phyloP scores from a whole-genome alignment of 1,139 yeast genomes.

The Kurtzmaniella natalensis region DNA sequence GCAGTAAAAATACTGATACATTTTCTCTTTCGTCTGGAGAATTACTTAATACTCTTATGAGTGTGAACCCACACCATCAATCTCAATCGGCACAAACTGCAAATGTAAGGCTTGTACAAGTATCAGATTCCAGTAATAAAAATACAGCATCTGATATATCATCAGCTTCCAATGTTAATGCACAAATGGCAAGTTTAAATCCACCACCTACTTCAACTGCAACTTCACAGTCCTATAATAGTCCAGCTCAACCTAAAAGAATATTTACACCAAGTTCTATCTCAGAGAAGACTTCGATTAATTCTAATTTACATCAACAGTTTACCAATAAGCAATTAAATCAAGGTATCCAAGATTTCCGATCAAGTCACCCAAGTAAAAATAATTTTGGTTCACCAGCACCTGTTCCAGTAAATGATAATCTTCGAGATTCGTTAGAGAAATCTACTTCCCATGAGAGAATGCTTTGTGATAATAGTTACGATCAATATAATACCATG shows the following conservation, averaged over 20 bases:
- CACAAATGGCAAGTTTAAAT: background rate
- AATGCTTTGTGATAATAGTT: slow-evolving; percentile 8
- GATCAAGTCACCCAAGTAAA: slow-evolving; percentile 5
- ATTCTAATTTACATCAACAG: no score
- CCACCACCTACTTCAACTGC: slow-evolving; percentile 1
- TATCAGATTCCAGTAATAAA: slow-evolving; percentile 3
- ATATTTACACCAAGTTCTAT: slow-evolving; percentile 7
- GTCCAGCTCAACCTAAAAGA: background rate
- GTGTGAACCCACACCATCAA: slow-evolving; percentile 7
- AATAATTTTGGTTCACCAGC: slow-evolving; percentile 3
- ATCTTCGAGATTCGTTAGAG: slow-evolving; percentile 9
- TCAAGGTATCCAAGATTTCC: slow-evolving; percentile 4
- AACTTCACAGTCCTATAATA: background rate
- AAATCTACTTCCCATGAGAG: slow-evolving; percentile 11
- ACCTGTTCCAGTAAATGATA: slow-evolving; percentile 5
- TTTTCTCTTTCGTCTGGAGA: slow-evolving; percentile 36
- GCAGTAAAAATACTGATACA: slow-evolving; percentile 13
- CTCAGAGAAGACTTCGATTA: slow-evolving; percentile 2
- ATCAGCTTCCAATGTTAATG: slow-evolving; percentile 9
- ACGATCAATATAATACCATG: background rate
- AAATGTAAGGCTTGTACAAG: background rate
- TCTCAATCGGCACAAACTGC: slow-evolving; percentile 2
- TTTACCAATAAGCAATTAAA: no score
- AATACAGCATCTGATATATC: slow-evolving; percentile 4
- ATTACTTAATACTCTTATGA: slow-evolving; percentile 26